Evolutionary conservation across 2,329 filamentous ascomycete genomes (phyloP), one percentile per base, ranked within the genome.

Genomic region (Lasiodiplodia sp.): DNA sequence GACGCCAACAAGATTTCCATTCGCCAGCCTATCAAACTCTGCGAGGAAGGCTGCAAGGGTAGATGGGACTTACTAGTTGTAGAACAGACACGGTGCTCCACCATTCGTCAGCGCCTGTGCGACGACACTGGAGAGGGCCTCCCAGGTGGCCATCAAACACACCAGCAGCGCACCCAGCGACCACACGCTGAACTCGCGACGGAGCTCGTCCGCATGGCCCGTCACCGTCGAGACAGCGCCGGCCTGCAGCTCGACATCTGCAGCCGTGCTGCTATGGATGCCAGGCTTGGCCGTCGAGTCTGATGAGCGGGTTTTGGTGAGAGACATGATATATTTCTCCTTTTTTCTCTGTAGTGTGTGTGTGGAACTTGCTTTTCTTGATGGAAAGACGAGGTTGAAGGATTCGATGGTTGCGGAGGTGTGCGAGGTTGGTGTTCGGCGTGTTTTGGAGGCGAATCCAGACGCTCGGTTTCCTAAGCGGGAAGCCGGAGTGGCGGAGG

Each of bases 141-240:
- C 84, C 84, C 83, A 86, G 11, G 84, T 85, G 47, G 80, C 84
- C 83, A 85, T 85, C 55, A 86, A 75, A 56, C 82, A 84, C 8
- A 85, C 73, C 56, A 82, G 82, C 6, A 86, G 73, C 4, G 79
- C 77, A 16, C 78, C 79, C 1, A 86, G 75, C 0, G 83, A 82
- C 72, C 80, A 81, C 1, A 85, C 71, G 0, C 82, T 82, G 71
- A 84, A 83, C 68, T 81, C 72, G 67, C 78, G 68, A 16, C 72
- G 67, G 12, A 79, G 71, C 56, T 78, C 73, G 47, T 75, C 71
- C 5, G 71, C 69, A 63, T 75, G 74, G 31, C 73, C 73, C 3
- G 40, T 5, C 25, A 51, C 23, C 1, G 58, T 28, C 16, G 44
- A 51, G 5, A 40, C 58, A 10, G 44, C n/a, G 18, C 58, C 58